Percentiles rank a stretch among this genome's conserved stretches.
Evolutionary conservation across 352 stramenopile genomes (phyloP).

Genomic region (Pythium monospermum): DNA sequence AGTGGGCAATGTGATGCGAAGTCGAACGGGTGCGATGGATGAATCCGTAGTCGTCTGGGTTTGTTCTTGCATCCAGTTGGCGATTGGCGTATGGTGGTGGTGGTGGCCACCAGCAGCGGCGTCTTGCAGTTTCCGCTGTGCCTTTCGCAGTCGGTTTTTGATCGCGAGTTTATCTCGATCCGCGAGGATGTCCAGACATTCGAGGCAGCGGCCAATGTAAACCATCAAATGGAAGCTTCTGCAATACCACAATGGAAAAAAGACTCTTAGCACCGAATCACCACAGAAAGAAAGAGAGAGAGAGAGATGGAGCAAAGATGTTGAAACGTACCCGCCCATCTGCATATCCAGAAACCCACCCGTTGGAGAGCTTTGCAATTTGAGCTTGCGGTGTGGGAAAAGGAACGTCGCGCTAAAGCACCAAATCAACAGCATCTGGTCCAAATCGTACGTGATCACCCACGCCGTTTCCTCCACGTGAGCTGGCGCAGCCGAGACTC

Average conservation of each 20-base stretch:
- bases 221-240: constrained; percentile 11
- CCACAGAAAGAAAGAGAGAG: not conserved
- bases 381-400: constrained; percentile 46
- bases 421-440: constrained; percentile 43
- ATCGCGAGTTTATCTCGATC: constrained; percentile 3
- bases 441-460: constrained; percentile 46
- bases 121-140: constrained; percentile 1
- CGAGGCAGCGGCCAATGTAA: constrained; percentile 16
- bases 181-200: constrained; percentile 11
- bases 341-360: constrained; percentile 4
- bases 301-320: not conserved
- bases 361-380: constrained; percentile 19
- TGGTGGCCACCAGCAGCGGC: not conserved
- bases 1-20: constrained; percentile 20
- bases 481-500: constrained; percentile 6
- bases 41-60: too few relatives aligned
- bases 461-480: constrained; percentile 39
- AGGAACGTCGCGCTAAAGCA: constrained; percentile 48
- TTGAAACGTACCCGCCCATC: constrained; percentile 9
- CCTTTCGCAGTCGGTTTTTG: not conserved
- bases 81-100: not conserved
- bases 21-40: constrained; percentile 2
- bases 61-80: too few relatives aligned
- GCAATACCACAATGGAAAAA: not conserved
- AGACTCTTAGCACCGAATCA: not conserved